Evolutionary conservation across 176 grass and related monocot genomes (phyloP).

Genomic region (Guadua angustifolia): DNA sequence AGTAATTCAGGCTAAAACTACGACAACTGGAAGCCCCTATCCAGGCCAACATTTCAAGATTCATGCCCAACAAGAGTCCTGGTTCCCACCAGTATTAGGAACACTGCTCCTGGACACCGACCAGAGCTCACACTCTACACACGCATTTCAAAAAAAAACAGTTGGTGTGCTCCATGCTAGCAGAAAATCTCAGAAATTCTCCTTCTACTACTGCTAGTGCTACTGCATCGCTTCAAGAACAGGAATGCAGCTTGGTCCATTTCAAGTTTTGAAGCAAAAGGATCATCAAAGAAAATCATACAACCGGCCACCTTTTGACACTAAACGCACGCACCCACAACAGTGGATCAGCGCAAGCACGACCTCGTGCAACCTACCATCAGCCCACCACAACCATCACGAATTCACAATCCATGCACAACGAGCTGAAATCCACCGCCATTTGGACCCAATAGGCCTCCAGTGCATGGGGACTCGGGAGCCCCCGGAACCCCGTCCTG

Average conservation of each 20-base stretch:
- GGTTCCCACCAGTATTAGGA: not conserved
- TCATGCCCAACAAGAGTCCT: not conserved
- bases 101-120: not conserved
- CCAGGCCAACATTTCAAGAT: not conserved
- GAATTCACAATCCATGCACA: not conserved
- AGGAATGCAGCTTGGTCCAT: not conserved
- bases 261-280: not conserved
- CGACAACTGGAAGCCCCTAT: not conserved
- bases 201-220: not conserved
- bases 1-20: not conserved
- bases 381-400: not conserved
- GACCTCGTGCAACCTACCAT: not conserved
- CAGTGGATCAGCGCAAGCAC: not conserved
- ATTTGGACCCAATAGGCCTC: not conserved
- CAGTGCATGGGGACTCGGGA: not conserved
- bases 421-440: not conserved
- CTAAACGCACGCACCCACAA: not conserved
- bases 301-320: not conserved
- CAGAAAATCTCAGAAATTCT: not conserved
- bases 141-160: slow-evolving; percentile 50
- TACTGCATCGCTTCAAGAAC: not conserved
- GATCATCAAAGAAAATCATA: not conserved
- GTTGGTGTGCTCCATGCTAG: slow-evolving; percentile 1
- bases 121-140: not conserved
- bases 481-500: not conserved